phyloP scores from a whole-genome alignment of 352 stramenopile genomes.

The Pythium aristosporum region DNA sequence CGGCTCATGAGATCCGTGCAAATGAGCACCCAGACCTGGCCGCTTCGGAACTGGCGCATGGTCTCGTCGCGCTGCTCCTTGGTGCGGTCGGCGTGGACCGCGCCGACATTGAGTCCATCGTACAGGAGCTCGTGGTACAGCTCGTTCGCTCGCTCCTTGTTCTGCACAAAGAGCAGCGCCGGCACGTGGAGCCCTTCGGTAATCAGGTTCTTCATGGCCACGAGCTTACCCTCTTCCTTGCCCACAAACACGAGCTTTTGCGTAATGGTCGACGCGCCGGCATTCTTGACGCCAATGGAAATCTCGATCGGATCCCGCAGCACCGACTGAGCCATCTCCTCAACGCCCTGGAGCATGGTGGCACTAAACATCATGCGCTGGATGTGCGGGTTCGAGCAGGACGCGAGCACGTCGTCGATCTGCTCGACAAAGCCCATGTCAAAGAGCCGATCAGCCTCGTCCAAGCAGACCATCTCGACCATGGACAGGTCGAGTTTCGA shows the following conservation, averaged over 20 bases:
- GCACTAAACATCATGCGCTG: conserved; percentile 98
- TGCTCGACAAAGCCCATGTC: conserved; percentile 96
- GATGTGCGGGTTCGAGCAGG: conserved; percentile 82
- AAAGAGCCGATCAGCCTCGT: conserved; percentile 99
- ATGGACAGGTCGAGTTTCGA: conserved; percentile 78
- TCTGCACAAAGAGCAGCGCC: conserved; percentile 98
- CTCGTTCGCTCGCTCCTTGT: conserved; percentile 97
- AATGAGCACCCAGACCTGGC: conserved; percentile 98
- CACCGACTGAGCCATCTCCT: conserved; percentile 95
- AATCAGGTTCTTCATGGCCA: conserved; percentile 94
- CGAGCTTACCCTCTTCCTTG: conserved; percentile 98
- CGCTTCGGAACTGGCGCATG: conserved; percentile 95
- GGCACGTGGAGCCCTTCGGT: conserved; percentile 94
- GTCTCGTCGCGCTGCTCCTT: conserved; percentile 92
- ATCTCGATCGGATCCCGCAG: conserved; percentile 96
- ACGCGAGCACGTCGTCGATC: conserved; percentile 96
- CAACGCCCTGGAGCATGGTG: conserved; percentile 94
- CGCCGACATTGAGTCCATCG: conserved; percentile 97
- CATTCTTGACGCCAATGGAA: conserved; percentile 91
- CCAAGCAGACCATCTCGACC: conserved; percentile 95
- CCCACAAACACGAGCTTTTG: conserved; percentile 98
- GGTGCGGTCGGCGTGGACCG: conserved; percentile 96
- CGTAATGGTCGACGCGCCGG: conserved; percentile 86
- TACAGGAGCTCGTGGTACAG: conserved; percentile 98
- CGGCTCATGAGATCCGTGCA: conserved; percentile 98